Evolutionary conservation across 2,329 filamentous ascomycete genomes (phyloP), one percentile per base, ranked within the genome.

Genomic region (Alternaria arbusti): DNA sequence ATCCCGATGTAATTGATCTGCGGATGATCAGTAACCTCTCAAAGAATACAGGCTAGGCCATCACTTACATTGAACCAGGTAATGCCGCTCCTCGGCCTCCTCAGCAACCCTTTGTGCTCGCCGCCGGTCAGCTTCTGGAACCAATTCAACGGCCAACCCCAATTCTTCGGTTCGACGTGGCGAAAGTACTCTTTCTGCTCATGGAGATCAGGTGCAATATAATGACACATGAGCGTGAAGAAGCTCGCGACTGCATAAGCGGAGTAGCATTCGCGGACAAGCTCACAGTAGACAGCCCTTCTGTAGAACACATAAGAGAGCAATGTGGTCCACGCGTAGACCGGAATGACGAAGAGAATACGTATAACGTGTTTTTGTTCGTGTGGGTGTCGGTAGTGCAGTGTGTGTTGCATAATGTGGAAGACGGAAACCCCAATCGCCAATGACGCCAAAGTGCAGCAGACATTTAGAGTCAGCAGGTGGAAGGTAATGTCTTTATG

Each of bases 191-290:
- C 86, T 78, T 96, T 96, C 78, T 96, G 93, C 25, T 88, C 86
- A 78, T 94, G 92, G 22, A 96, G 81, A 70, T 90, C 89, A 8
- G 91, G 90, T 6, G 90, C 91, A 65, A 93, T 86, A 79, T 96
- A 96, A 74, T 93, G 87, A 78, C 92, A 96, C 74, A 96, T 82
- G 50, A 96, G 84, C 9, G 91, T 89, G 81, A 96, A 96, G 84
- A 96, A 97, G 67, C 91, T 92, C 28, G 91, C 90, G 68, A 96
- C 94, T 61, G 92, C 92, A 73, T 96, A 95, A 11, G 93, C 92
- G 82, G 96, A 93, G 79, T 96, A 96, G 81, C 92, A 95, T 78
- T 96, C 91, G 72, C 91, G 89, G 46, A 95, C 83, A 56, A 96
- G 89, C 74, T 92, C 86, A 78, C 91, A 96, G 82, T 96, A 96